Evolutionary conservation across 441 rosid species (phyloP), one percentile per base, ranked within the genome.

Genomic region (Erodium texanum): DNA sequence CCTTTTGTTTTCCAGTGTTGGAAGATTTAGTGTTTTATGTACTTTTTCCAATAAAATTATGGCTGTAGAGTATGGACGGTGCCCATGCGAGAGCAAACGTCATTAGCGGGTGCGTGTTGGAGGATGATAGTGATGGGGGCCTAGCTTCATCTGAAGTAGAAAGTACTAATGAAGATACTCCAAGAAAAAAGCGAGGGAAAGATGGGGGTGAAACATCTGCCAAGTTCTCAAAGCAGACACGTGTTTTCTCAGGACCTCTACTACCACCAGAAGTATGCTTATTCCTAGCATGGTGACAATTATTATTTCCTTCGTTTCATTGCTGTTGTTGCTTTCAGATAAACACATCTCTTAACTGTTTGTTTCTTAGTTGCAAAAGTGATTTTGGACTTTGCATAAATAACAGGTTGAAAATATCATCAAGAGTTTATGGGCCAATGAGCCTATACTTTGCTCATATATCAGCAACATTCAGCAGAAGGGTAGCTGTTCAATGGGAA

Each of bases 381-480:
- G 50, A 61, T 61, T 70, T 62, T 59, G 71, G 45, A 34, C 27
- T 24, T 19, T 34, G 8, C 22, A 67, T 75, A 38, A 77, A 56
- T 77, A 69, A 63, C 80, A 95, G 97, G 97, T 80, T 50, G 92
- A 81, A 70, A 76, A 76, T 50, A 78, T 87, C 68, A 66, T 85
- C 58, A 82, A 87, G 81, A 72, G 72, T 43, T 71, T 94, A 75
- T 94, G 99, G 99, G 82, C 86, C 76, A 90, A 94, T 79, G 99
- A 94, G 84, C 64, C 75, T 59, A 86, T 73, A 23, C 77, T 90
- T 73, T 94, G 98, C 82, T 85, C 93, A 58, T 87, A 86, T 73
- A 79, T 94, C 66, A 87, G 84, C 79, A 83, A 86, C 78, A 75
- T 94, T 80, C 94, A 89, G 87, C 87, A 83, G 82, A 78, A 74